phyloP scores from a whole-genome alignment of 208 protist species.

The Vickermania ingenoplastis region DNA sequence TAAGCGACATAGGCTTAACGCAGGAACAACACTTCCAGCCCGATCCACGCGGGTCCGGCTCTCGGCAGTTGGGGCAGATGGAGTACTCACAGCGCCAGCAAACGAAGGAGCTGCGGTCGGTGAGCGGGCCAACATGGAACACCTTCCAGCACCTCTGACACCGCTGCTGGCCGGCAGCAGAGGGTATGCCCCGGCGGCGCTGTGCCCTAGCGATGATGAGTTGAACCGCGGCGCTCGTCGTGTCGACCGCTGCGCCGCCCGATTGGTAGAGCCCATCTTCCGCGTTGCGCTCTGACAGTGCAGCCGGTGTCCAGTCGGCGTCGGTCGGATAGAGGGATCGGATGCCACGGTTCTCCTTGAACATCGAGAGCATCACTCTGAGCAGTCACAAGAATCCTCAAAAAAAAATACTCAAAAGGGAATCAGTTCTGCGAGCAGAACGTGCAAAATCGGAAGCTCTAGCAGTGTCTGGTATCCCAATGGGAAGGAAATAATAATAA shows the following conservation, averaged over 20 bases:
- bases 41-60: slow-evolving; percentile 5
- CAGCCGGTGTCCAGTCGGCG: neutral
- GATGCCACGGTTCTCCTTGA: slow-evolving; percentile 61
- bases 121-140: slow-evolving; percentile 13
- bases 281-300: neutral
- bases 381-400: too few species aligned
- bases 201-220: neutral
- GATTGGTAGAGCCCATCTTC: neutral
- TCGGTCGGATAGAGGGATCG: slow-evolving; percentile 28
- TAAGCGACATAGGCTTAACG: slow-evolving; percentile 32
- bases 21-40: slow-evolving; percentile 57
- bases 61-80: slow-evolving; percentile 45
- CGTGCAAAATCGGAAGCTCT: too few species aligned
- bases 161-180: slow-evolving; percentile 4
- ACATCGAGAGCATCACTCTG: slow-evolving; percentile 48
- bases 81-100: slow-evolving; percentile 58
- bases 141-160: slow-evolving; percentile 54
- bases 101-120: slow-evolving; percentile 4
- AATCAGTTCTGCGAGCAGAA: too few species aligned
- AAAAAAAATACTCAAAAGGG: too few species aligned
- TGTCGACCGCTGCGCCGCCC: neutral
- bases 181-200: neutral
- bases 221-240: neutral
- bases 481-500: too few species aligned
- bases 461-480: too few species aligned